A percentile compares a stretch with the other conserved stretches of the same genome.
Evolutionary conservation across 805 yeast genomes (phyloP).

Genomic region (Ogataea pini): DNA sequence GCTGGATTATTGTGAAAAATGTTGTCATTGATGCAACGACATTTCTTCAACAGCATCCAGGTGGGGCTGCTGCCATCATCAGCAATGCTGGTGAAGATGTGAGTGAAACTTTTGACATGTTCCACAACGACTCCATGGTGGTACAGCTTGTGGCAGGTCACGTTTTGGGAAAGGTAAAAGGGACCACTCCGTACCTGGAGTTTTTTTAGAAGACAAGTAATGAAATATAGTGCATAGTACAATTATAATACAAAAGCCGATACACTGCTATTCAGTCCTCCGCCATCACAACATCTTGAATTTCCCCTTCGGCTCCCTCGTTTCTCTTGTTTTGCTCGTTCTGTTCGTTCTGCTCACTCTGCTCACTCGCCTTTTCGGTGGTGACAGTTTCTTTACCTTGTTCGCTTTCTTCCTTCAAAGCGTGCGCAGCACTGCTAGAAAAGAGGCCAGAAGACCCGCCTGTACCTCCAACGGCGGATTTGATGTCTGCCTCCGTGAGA

Average conservation of each 20-base stretch:
- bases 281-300: neutral
- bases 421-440: constrained; percentile 35
- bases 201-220: constrained; percentile 2
- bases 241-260: neutral
- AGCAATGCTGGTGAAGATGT: constrained; percentile 77
- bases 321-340: neutral
- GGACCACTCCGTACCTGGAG: constrained; percentile 44
- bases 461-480: constrained; percentile 44
- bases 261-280: neutral
- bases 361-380: neutral
- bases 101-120: constrained; percentile 55
- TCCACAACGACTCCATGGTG: constrained; percentile 58
- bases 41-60: constrained; percentile 56
- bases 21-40: constrained; percentile 50
- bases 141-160: constrained; percentile 48
- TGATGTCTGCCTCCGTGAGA: constrained; percentile 40
- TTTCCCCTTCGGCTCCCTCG: neutral
- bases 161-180: constrained; percentile 54
- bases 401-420: constrained; percentile 16
- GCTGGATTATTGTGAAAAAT: constrained; percentile 57
- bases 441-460: constrained; percentile 32
- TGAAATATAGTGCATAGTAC: neutral
- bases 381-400: neutral
- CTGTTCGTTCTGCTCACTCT: constrained; percentile 13
- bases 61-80: constrained; percentile 72